Conservation (phyloP, 1,284 basidiomycete species). For the Leccinum pachyderme region DNA sequence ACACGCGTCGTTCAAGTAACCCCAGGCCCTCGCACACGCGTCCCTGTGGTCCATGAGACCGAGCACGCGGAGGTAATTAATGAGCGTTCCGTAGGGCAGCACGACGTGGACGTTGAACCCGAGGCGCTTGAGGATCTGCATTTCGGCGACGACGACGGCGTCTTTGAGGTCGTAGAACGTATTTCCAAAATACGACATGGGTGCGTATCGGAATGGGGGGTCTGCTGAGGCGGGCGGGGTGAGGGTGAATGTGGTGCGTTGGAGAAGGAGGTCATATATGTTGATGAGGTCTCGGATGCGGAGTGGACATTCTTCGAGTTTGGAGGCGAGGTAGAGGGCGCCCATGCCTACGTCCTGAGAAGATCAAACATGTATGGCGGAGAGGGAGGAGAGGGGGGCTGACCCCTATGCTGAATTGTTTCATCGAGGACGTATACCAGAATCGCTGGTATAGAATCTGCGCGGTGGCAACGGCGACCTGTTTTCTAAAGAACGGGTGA, state of each 20-base stretch:
- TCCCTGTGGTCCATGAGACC: constrained; percentile 72
- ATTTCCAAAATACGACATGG: constrained; percentile 83
- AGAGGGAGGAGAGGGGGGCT: constrained; percentile 10
- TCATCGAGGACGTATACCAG: constrained; percentile 94
- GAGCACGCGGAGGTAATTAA: constrained; percentile 93
- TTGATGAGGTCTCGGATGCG: constrained; percentile 94
- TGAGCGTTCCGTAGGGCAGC: constrained; percentile 90
- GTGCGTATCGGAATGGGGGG: constrained; percentile 64
- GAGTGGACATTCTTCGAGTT: constrained; percentile 91
- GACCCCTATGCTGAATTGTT: constrained; percentile 88
- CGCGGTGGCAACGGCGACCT: constrained; percentile 94
- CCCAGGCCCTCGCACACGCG: constrained; percentile 81
- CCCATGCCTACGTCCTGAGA: constrained; percentile 89
- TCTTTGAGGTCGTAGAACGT: constrained; percentile 89
- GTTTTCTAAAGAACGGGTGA: constrained; percentile 61
- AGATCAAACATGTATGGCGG: neutral
- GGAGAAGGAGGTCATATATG: constrained; percentile 84
- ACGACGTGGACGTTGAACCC: constrained; percentile 89
- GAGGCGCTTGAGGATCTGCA: constrained; percentile 95
- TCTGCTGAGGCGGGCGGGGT: constrained; percentile 22
- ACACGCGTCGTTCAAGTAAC: constrained; percentile 88
- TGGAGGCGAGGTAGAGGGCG: constrained; percentile 90
- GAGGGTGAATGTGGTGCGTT: constrained; percentile 41
- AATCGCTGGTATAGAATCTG: constrained; percentile 97
- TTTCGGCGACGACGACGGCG: constrained; percentile 89